A percentile compares a stretch with the other conserved stretches of the same genome.
phyloP scores from a whole-genome alignment of 2,329 filamentous ascomycete genomes.

The Fusarium graminum region DNA sequence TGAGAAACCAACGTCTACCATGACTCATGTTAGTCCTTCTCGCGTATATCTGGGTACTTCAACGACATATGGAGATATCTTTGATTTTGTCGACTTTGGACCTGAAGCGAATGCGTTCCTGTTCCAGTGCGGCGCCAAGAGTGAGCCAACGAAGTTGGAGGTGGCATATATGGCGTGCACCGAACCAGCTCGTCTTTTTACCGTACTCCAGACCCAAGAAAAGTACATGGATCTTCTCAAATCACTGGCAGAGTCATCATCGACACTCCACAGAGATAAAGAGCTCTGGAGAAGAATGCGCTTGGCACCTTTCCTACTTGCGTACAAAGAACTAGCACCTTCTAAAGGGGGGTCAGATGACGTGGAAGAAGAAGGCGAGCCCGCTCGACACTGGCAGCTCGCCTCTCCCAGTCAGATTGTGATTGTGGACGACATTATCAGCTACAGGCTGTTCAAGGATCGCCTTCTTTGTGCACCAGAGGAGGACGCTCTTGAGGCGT shows the following conservation, averaged over 20 bases:
- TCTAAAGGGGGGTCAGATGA: constrained; percentile 63
- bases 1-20: constrained; percentile 57
- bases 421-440: constrained; percentile 88
- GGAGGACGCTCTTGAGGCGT: constrained; percentile 86
- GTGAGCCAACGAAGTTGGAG: constrained; percentile 88
- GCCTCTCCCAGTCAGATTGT: constrained; percentile 79
- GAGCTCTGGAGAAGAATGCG: constrained; percentile 82
- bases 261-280: constrained; percentile 81
- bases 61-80: constrained; percentile 83
- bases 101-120: constrained; percentile 88
- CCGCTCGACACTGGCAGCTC: constrained; percentile 83
- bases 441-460: constrained; percentile 89
- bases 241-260: constrained; percentile 80
- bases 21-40: constrained; percentile 70
- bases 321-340: constrained; percentile 78
- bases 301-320: constrained; percentile 81
- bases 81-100: constrained; percentile 97
- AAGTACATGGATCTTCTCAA: constrained; percentile 89
- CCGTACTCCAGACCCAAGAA: constrained; percentile 82
- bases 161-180: constrained; percentile 85
- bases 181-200: constrained; percentile 85
- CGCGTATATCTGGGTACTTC: constrained; percentile 84
- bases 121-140: constrained; percentile 88
- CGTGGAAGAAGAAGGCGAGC: constrained; percentile 71
- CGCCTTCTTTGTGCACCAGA: constrained; percentile 88